These are phyloP conservation scores for Bipolaris victoriae DNA, from an alignment of 2,329 filamentous ascomycete species.

Conservation along the genomic window DNA sequence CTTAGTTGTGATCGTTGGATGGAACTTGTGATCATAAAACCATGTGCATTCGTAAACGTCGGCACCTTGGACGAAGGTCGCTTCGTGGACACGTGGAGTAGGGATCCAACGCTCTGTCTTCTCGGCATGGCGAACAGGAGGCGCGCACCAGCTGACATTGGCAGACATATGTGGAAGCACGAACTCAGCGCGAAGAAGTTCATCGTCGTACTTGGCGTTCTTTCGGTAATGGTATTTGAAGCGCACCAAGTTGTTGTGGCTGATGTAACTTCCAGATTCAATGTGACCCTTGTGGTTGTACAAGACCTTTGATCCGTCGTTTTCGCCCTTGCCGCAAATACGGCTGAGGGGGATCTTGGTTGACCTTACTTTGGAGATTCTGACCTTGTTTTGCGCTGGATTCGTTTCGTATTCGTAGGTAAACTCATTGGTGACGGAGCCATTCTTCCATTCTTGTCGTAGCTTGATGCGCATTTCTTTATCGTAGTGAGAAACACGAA, in stretches of 20 bases:
- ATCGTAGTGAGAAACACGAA: constrained; percentile 57
- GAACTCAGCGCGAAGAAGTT: constrained; percentile 63
- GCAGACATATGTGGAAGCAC: constrained; percentile 60
- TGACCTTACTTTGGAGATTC: constrained; percentile 48
- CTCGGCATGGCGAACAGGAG: constrained; percentile 57
- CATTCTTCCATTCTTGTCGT: constrained; percentile 55
- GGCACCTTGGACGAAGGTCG: constrained; percentile 60
- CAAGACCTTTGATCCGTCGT: constrained; percentile 55
- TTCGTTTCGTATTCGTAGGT: constrained; percentile 55
- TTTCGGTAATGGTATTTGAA: constrained; percentile 64
- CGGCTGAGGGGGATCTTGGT: constrained; percentile 50
- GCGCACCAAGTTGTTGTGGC: constrained; percentile 58
- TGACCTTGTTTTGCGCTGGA: constrained; percentile 40
- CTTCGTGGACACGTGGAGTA: constrained; percentile 61
- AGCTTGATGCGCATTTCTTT: constrained; percentile 54
- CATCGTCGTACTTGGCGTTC: constrained; percentile 60
- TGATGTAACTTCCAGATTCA: constrained; percentile 60
- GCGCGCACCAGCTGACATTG: constrained; percentile 62
- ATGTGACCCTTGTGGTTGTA: constrained; percentile 62
- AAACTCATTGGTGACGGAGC: constrained; percentile 55
- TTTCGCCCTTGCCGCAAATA: constrained; percentile 55
- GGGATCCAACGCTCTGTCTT: constrained; percentile 63
- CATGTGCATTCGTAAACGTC: constrained; percentile 60
- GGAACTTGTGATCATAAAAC: constrained; percentile 51
- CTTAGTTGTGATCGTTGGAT: constrained; percentile 48